These are phyloP conservation scores for Nakazawaea laoshanensis DNA, from an alignment of 805 yeast genomes.

Conservation along the genomic window DNA sequence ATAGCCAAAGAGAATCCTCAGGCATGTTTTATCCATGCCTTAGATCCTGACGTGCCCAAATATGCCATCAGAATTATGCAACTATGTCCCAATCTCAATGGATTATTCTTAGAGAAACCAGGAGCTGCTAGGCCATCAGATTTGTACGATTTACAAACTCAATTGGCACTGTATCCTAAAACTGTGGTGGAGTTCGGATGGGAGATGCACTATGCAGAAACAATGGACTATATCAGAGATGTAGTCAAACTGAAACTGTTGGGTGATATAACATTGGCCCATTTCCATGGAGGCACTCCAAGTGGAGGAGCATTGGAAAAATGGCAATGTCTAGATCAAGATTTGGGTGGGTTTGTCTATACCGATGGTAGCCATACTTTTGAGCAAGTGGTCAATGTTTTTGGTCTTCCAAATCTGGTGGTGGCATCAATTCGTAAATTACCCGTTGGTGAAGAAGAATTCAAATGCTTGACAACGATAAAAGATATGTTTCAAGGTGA, in stretches of 20 bases:
- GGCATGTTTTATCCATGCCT: slow-evolving; percentile 4
- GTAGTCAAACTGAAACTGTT: not conserved
- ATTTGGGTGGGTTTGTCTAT: slow-evolving; percentile 8
- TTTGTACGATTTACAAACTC: not conserved
- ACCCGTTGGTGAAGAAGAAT: slow-evolving; percentile 3
- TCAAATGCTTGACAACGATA: slow-evolving; percentile 3
- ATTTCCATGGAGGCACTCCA: slow-evolving; percentile 10
- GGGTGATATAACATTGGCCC: slow-evolving; percentile 7
- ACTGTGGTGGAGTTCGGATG: slow-evolving; percentile 8
- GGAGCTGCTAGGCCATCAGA: slow-evolving; percentile 4
- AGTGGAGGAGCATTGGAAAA: slow-evolving; percentile 8
- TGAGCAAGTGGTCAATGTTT: slow-evolving; percentile 8
- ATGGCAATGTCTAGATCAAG: slow-evolving; percentile 9
- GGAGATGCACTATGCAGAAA: slow-evolving; percentile 9
- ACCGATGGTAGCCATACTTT: slow-evolving; percentile 9
- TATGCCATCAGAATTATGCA: slow-evolving; percentile 3
- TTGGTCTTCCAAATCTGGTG: slow-evolving; percentile 5
- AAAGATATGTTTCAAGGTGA: slow-evolving; percentile 6
- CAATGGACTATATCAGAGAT: slow-evolving; percentile 4
- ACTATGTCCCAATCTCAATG: slow-evolving; percentile 1
- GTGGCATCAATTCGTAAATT: slow-evolving; percentile 8
- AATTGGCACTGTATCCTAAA: slow-evolving; percentile 4
- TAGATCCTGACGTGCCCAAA: slow-evolving; percentile 7
- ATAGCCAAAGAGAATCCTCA: not conserved
- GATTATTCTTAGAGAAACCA: slow-evolving; percentile 9